phyloP scores from a whole-genome alignment of 1,284 basidiomycete species.

The Leucoagaricus sp. region DNA sequence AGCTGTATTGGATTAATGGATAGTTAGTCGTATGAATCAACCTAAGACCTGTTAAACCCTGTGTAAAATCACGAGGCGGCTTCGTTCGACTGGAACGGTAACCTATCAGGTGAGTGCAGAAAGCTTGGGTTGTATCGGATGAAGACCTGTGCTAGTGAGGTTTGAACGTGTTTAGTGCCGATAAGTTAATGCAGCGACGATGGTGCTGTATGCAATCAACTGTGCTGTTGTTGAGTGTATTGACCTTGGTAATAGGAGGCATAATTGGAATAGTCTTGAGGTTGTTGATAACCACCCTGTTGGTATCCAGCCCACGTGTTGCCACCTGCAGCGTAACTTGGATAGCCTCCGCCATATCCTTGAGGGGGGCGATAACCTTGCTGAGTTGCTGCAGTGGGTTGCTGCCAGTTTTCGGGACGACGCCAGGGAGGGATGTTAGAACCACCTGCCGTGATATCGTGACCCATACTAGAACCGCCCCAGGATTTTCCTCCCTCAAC shows the following conservation, averaged over 20 bases:
- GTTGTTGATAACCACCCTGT: conserved; percentile 49
- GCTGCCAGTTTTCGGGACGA: conserved; percentile 81
- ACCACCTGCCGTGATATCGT: conserved; percentile 78
- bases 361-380: conserved; percentile 59
- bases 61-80: background rate
- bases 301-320: conserved; percentile 49
- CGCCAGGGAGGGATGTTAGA: conserved; percentile 86
- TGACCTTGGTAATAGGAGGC: conserved; percentile 83
- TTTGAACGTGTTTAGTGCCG: conserved; percentile 12
- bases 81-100: conserved; percentile 3
- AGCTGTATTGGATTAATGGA: conserved; percentile 17
- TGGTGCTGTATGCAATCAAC: conserved; percentile 9
- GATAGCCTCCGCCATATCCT: conserved; percentile 41
- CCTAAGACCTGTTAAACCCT: conserved; percentile 5
- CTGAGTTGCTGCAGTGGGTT: conserved; percentile 46
- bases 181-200: conserved; percentile 3
- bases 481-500: conserved; percentile 60
- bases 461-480: conserved; percentile 61
- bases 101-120: conserved; percentile 11
- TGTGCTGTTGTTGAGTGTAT: conserved; percentile 65
- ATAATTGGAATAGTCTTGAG: conserved; percentile 74
- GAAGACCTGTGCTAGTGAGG: conserved; percentile 16
- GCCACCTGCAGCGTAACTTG: conserved; percentile 40
- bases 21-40: conserved; percentile 14
- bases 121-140: conserved; percentile 10